Evolutionary conservation across 352 stramenopile species (phyloP).

Genomic region (Hyaloperonospora arabidopsidis): DNA sequence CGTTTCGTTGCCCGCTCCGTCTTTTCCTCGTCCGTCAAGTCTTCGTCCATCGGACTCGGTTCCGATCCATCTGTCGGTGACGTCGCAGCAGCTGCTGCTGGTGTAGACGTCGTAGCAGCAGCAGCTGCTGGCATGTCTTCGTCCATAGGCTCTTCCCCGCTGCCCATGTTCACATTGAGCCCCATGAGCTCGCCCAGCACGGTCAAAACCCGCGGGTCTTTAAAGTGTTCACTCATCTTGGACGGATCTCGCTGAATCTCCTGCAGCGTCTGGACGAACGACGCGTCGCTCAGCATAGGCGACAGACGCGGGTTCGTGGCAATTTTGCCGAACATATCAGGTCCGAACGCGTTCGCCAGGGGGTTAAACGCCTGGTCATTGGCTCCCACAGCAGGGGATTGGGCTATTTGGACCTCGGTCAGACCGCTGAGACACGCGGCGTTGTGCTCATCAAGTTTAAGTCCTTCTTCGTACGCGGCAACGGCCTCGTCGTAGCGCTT

Average conservation of each 20-base stretch:
- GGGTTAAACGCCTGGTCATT: constrained; percentile 60
- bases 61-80: constrained; percentile 30
- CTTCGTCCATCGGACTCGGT: constrained; percentile 75
- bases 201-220: constrained; percentile 82
- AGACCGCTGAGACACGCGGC: constrained; percentile 88
- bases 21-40: constrained; percentile 82
- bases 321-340: constrained; percentile 93
- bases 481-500: constrained; percentile 79
- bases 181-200: constrained; percentile 83
- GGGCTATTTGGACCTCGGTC: constrained; percentile 89
- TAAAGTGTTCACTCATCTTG: constrained; percentile 70
- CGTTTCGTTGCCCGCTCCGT: constrained; percentile 49
- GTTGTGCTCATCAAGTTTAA: constrained; percentile 90
- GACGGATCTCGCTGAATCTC: constrained; percentile 71
- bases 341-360: constrained; percentile 88
- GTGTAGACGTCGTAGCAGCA: no score
- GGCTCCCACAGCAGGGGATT: constrained; percentile 19
- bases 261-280: constrained; percentile 78
- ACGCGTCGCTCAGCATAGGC: constrained; percentile 87
- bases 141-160: constrained; percentile 23
- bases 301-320: constrained; percentile 83
- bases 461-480: constrained; percentile 73
- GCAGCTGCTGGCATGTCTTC: constrained; percentile 38
- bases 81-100: constrained; percentile 19
- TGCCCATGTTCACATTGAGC: constrained; percentile 61